Conservation (phyloP, 2,329 filamentous ascomycete species). For the Metarhizium sp. region DNA sequence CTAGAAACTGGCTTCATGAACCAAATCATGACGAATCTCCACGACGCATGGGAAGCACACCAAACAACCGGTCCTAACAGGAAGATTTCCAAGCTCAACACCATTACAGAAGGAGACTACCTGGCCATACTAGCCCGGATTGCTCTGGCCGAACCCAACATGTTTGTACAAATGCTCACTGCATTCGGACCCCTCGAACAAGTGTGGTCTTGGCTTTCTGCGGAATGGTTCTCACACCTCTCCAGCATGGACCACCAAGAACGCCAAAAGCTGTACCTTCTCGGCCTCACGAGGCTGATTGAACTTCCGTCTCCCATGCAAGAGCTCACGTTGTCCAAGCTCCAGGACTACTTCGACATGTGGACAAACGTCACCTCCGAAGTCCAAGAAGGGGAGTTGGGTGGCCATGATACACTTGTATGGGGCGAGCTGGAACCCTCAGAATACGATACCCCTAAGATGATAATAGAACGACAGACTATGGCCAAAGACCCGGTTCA, state of each 20-base stretch:
- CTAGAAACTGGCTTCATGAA: conserved; percentile 52
- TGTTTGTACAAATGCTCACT: conserved; percentile 53
- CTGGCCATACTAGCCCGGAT: conserved; percentile 75
- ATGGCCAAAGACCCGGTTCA: conserved; percentile 57
- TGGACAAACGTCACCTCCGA: conserved; percentile 65
- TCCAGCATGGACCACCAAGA: conserved; percentile 57
- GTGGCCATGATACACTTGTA: conserved; percentile 42
- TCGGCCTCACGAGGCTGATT: conserved; percentile 63
- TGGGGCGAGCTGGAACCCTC: conserved; percentile 30
- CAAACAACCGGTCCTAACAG: conserved; percentile 75
- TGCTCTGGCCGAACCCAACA: conserved; percentile 58
- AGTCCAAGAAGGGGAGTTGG: conserved; percentile 50
- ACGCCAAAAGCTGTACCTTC: conserved; percentile 60
- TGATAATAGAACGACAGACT: conserved; percentile 42
- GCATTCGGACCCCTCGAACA: conserved; percentile 36
- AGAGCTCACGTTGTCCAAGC: conserved; percentile 45
- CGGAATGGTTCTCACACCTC: conserved; percentile 60
- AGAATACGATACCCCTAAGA: conserved; percentile 49
- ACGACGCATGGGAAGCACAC: conserved; percentile 61
- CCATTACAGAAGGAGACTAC: conserved; percentile 75
- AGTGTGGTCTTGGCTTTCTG: conserved; percentile 50
- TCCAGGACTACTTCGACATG: conserved; percentile 67
- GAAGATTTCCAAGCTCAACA: conserved; percentile 58
- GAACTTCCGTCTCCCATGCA: conserved; percentile 51
- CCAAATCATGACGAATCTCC: conserved; percentile 56